Percentiles rank a stretch among this genome's conserved stretches.
phyloP scores from a whole-genome alignment of 495 filamentous ascomycete species.

The Cryomyces antarcticus region DNA sequence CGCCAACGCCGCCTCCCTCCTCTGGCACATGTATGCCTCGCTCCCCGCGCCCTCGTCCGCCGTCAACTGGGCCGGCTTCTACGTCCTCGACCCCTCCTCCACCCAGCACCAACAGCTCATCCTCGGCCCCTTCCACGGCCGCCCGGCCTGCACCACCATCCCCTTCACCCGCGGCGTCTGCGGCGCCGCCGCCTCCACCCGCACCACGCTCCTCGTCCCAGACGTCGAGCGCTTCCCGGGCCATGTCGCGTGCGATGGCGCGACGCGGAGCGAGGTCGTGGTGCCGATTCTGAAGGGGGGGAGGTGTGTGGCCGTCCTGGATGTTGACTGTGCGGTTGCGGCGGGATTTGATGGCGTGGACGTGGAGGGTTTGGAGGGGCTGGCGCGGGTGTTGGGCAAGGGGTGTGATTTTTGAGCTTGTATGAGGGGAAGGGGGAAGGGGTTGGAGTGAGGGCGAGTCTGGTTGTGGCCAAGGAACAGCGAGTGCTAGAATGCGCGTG shows the following conservation, averaged over 20 bases:
- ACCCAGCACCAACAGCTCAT: conserved; percentile 29
- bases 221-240: conserved; percentile 65
- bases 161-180: conserved; percentile 65
- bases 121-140: conserved; percentile 74
- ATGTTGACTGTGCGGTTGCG: conserved; percentile 57
- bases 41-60: conserved; percentile 49
- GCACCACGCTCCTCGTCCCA: conserved; percentile 45
- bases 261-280: conserved; percentile 73
- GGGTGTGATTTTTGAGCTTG: conserved; percentile 39
- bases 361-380: conserved; percentile 40
- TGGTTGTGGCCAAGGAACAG: too few species aligned
- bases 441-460: too few species aligned
- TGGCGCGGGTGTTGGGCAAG: conserved; percentile 42
- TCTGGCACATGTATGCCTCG: conserved; percentile 70
- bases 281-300: conserved; percentile 45
- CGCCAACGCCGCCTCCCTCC: conserved; percentile 62
- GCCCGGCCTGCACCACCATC: conserved; percentile 76
- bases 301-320: conserved; percentile 70
- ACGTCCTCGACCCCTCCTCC: conserved; percentile 39
- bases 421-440: too few species aligned
- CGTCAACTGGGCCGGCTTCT: conserved; percentile 89
- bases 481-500: too few species aligned
- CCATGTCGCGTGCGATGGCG: conserved; percentile 80
- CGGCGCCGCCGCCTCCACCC: conserved; percentile 47
- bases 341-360: conserved; percentile 64